These are phyloP conservation scores for Candida neerlandica DNA, from an alignment of 1,139 yeast genomes.

Conservation along the genomic window DNA sequence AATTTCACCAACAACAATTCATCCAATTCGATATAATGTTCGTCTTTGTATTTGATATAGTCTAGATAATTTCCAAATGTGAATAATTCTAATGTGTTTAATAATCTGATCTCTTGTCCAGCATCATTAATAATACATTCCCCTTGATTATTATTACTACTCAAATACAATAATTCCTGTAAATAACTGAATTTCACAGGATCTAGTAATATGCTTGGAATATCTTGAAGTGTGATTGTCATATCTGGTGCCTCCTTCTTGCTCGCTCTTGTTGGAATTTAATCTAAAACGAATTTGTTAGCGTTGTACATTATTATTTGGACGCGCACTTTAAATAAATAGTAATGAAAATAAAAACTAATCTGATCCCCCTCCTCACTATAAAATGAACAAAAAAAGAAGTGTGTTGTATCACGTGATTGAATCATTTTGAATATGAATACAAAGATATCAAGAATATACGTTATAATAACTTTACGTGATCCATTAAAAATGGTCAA, in stretches of 20 bases:
- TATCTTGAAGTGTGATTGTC: constrained; percentile 4
- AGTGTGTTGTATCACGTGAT: no score
- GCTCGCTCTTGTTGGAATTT: no score
- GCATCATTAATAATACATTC: not conserved
- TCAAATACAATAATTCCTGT: constrained; percentile 10
- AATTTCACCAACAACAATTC: constrained; percentile 23
- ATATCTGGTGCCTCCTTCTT: not conserved
- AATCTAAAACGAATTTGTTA: not conserved
- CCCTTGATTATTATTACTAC: not conserved
- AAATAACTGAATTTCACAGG: constrained; percentile 11
- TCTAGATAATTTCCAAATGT: constrained; percentile 37
- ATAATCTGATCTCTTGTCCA: constrained; percentile 9
- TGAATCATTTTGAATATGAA: no score
- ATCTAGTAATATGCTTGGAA: constrained; percentile 7
- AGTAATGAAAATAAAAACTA: no score
- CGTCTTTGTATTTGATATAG: constrained; percentile 23
- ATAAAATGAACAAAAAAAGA: no score
- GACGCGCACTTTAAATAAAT: no score
- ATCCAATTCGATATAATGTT: constrained; percentile 20
- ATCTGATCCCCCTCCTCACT: no score
- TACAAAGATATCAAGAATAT: no score
- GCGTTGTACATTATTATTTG: not conserved
- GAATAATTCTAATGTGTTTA: constrained; percentile 38
- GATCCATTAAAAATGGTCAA: no score
- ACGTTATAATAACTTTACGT: no score